Percentiles rank a stretch among this genome's conserved stretches.
Evolutionary conservation across 176 grass and related monocot species (phyloP).

Genomic region (Oryza coarctata): DNA sequence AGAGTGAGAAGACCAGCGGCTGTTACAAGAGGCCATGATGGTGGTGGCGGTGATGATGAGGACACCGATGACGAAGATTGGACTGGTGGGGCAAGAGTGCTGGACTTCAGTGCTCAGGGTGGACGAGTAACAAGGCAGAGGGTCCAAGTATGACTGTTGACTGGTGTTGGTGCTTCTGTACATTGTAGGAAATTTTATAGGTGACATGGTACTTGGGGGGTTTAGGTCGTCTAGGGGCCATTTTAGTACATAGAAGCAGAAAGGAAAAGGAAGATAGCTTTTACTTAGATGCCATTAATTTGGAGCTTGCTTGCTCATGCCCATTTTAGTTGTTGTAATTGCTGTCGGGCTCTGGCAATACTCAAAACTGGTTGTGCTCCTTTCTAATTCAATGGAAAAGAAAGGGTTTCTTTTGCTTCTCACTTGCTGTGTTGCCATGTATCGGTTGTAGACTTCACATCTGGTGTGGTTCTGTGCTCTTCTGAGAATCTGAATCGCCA

Average conservation of each 20-base stretch:
- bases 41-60: conserved; percentile 35
- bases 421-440: not conserved
- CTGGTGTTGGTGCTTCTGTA: conserved; percentile 47
- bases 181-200: conserved; percentile 45
- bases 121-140: conserved; percentile 72
- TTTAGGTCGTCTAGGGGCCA: conserved; percentile 29
- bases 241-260: conserved; percentile 54
- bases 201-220: conserved; percentile 22
- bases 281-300: conserved; percentile 58
- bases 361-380: conserved; percentile 55
- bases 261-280: conserved; percentile 57
- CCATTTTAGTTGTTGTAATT: conserved; percentile 42
- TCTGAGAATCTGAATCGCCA: no score
- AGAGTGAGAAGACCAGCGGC: conserved; percentile 53
- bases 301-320: conserved; percentile 45
- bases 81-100: conserved; percentile 59
- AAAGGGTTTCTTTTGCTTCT: conserved; percentile 21
- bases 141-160: conserved; percentile 49
- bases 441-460: no score
- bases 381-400: conserved; percentile 47
- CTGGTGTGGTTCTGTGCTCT: no score
- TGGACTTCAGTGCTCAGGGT: conserved; percentile 71
- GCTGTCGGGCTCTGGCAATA: conserved; percentile 38
- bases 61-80: conserved; percentile 70
- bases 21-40: conserved; percentile 40